Percentiles rank a stretch among this genome's conserved stretches.
These are phyloP conservation scores for Alloascoidea hylecoeti DNA, from an alignment of 805 yeast species.

Conservation along the genomic window DNA sequence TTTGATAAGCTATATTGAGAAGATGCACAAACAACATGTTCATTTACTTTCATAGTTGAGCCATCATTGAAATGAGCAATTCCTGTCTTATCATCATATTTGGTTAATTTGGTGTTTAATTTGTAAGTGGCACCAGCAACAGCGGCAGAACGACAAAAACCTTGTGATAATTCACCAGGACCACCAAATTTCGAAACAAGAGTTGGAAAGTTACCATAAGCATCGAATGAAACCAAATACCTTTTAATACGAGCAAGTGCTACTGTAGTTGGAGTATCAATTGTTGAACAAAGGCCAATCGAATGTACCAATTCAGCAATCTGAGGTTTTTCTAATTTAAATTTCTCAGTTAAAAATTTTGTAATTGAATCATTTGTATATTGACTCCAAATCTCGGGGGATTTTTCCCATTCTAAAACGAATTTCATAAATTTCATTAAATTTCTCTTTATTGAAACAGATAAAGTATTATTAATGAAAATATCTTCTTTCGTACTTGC, in stretches of 20 bases:
- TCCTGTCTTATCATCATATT: slow-evolving; percentile 52
- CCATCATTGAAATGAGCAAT: slow-evolving; percentile 56
- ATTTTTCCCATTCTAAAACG: slow-evolving; percentile 55
- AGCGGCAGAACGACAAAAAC: slow-evolving; percentile 95
- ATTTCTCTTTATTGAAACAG: slow-evolving; percentile 63
- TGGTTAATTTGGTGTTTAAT: slow-evolving; percentile 49
- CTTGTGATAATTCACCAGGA: slow-evolving; percentile 91
- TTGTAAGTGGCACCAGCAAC: slow-evolving; percentile 95
- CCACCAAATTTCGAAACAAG: slow-evolving; percentile 89
- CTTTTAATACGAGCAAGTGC: slow-evolving; percentile 76
- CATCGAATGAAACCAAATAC: slow-evolving; percentile 72
- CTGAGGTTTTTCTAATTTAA: slow-evolving; percentile 61
- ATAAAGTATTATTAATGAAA: slow-evolving; percentile 73
- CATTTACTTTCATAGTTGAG: slow-evolving; percentile 57
- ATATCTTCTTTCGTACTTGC: slow-evolving; percentile 85
- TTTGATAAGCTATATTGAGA: slow-evolving; percentile 25
- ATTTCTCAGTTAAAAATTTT: slow-evolving; percentile 45
- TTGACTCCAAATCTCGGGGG: slow-evolving; percentile 39
- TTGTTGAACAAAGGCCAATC: slow-evolving; percentile 61
- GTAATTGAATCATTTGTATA: slow-evolving; percentile 43
- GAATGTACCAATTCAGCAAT: slow-evolving; percentile 75
- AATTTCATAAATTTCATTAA: slow-evolving; percentile 89
- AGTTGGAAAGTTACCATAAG: slow-evolving; percentile 91
- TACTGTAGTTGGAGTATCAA: slow-evolving; percentile 48
- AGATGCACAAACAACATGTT: slow-evolving; percentile 40